phyloP scores from a whole-genome alignment of 1,284 basidiomycete genomes.

The Ceratobasidium sp. region DNA sequence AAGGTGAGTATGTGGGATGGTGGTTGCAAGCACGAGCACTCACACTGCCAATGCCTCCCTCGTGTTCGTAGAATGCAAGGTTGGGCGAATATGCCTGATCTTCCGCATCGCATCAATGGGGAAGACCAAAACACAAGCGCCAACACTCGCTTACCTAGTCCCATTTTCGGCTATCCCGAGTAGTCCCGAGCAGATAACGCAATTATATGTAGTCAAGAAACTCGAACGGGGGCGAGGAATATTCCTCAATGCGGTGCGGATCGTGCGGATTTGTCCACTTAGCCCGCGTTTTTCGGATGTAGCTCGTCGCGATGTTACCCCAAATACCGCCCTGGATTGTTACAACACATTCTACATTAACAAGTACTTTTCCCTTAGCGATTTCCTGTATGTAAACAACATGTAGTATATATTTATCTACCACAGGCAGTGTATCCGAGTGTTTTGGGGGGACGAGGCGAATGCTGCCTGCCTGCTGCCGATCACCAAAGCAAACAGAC shows the following conservation, averaged over 20 bases:
- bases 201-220: neutral
- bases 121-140: neutral
- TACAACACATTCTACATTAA: slow-evolving; percentile 24
- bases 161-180: neutral
- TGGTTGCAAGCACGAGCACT: neutral
- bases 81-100: neutral
- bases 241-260: neutral
- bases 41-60: neutral
- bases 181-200: neutral
- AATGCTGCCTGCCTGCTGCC: no score
- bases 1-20: neutral
- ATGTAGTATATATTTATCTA: no score
- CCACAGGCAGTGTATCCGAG: no score
- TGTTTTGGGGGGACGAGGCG: no score
- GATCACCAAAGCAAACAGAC: no score
- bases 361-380: neutral
- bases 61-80: slow-evolving; percentile 4
- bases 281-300: neutral
- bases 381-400: no score
- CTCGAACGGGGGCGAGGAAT: neutral
- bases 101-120: neutral
- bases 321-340: neutral
- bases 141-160: neutral
- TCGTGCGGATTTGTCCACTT: slow-evolving; percentile 1
- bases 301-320: neutral